These are phyloP conservation scores for Plenodomus biglobosus DNA, from an alignment of 2,329 filamentous ascomycete species.

Conservation along the genomic window DNA sequence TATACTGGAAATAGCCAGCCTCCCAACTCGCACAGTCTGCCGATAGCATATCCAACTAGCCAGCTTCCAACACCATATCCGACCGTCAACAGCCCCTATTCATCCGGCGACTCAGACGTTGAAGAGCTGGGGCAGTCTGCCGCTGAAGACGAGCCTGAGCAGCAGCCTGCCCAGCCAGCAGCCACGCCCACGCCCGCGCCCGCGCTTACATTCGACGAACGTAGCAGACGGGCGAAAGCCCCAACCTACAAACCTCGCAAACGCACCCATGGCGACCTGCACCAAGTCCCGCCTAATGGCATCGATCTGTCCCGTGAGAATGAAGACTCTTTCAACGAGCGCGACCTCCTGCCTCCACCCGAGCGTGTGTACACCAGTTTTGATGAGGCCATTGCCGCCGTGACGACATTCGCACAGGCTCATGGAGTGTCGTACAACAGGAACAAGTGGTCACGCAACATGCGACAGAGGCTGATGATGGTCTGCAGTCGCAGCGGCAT, in stretches of 20 bases:
- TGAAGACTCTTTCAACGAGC: background rate
- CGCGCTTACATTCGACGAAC: background rate
- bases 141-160: background rate
- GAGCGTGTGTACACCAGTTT: background rate
- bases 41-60: background rate
- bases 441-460: background rate
- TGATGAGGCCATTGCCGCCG: background rate
- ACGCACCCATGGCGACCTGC: background rate
- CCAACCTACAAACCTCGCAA: background rate
- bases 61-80: background rate
- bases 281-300: background rate
- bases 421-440: background rate
- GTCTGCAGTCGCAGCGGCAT: background rate
- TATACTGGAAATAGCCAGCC: too few relatives aligned
- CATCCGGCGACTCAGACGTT: background rate
- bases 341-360: background rate
- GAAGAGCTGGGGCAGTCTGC: background rate
- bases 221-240: background rate
- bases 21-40: too few relatives aligned
- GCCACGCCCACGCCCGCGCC: too few relatives aligned
- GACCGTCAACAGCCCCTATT: background rate
- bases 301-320: background rate
- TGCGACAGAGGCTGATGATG: background rate
- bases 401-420: background rate
- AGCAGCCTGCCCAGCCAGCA: background rate